A percentile compares a stretch with the other conserved stretches of the same genome.
Conservation (phyloP, 78 protist species). For the Dictyostelium capitatum region DNA sequence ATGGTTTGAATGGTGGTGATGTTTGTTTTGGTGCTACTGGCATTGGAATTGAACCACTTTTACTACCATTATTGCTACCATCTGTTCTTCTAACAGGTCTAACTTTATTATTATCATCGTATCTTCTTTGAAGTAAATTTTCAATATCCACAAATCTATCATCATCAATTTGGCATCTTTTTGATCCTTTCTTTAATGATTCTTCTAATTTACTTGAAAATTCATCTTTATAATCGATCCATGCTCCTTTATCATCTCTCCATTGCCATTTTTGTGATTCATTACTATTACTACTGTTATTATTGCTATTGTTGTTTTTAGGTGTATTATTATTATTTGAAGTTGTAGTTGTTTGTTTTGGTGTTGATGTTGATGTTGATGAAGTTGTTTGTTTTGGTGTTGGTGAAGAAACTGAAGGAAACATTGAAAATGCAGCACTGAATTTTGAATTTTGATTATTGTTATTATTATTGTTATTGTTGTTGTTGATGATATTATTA, state of each 20-base stretch:
- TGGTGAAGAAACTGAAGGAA: not conserved
- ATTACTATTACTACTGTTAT: not conserved
- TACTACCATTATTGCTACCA: not conserved
- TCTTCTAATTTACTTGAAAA: slow-evolving; percentile 9
- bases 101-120: slow-evolving; percentile 45
- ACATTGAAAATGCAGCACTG: not conserved
- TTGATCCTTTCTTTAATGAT: not conserved
- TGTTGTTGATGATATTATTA: not conserved
- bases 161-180: slow-evolving; percentile 48
- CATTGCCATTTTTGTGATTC: slow-evolving; percentile 51
- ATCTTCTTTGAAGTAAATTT: slow-evolving; percentile 41
- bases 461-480: not conserved
- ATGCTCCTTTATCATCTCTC: slow-evolving; percentile 37
- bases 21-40: not conserved
- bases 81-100: slow-evolving; percentile 43
- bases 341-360: not conserved
- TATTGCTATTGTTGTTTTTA: not conserved
- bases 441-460: not conserved
- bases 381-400: not conserved
- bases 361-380: not conserved
- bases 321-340: not conserved
- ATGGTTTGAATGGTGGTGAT: slow-evolving; percentile 5
- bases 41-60: not conserved
- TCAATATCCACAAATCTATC: slow-evolving; percentile 69
- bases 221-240: slow-evolving; percentile 22